Base-by-base conservation (phyloP, 495 filamentous ascomycete genomes). In the Extremus antarcticus region DNA sequence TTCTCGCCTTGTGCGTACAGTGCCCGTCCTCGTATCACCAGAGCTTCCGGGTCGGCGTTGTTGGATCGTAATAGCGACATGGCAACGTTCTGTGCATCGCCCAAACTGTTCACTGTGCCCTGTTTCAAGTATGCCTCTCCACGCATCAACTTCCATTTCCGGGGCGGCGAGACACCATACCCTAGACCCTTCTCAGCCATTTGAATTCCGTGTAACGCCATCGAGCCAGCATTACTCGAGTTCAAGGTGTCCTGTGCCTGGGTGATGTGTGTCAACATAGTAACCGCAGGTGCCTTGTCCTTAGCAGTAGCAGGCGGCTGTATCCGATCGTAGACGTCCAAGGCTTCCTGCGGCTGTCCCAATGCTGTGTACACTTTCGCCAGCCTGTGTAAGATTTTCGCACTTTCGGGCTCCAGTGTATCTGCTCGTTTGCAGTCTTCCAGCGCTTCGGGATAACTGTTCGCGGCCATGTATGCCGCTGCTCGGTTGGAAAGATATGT, bases 401-500 rank as follows among this genome's bases (percentile, higher is more conserved):
- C 60, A 61, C 94, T 94, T 59, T 77, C 71, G 3, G 90, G 83
- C 57, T 95, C 88, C 22, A 94, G 71, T 51, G 89, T 86, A 38
- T 85, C 78, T 1, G 94, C 88, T 32, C 74, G 76, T 62, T 82
- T 81, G 61, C 86, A 87, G 66, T 97, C 92, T 40, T 91, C 87
- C 47, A 97, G 71, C 23, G 92, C 94, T 53, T 85, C 79, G 35
- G 76, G 64, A 65, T 79, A 96, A 62, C 83, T 80, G 54, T 82
- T 81, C 41, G 85, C 86, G 32, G 86, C 83, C 78, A 98, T 90
- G 72, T 86, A 86, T 13, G 92, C 94, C 7, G 92, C 92, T 23
- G 94, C 89, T 55, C 94, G 85, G 77, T 98, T 98, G 59, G 87
- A 90, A 40, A 94, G 81, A 67, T 95, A 98, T 29, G 90, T 95